phyloP scores from a whole-genome alignment of 75 land plant genomes.

The Adiantum capillusveneris region DNA sequence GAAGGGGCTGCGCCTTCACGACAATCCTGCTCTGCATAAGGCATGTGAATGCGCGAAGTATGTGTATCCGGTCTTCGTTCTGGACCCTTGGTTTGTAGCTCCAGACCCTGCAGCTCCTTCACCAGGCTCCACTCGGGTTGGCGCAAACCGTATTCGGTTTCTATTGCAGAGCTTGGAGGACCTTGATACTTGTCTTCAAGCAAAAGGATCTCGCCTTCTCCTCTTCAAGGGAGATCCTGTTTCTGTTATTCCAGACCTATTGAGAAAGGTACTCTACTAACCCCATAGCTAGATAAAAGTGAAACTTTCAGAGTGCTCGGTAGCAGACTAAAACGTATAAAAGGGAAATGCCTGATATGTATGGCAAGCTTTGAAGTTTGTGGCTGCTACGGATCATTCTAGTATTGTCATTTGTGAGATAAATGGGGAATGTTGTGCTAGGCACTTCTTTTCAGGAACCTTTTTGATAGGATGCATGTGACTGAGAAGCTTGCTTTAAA shows the following conservation, averaged over 20 bases:
- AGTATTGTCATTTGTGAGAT: too few relatives aligned
- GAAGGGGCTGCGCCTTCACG: conserved; percentile 79
- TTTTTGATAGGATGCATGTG: too few relatives aligned
- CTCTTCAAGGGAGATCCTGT: conserved; percentile 67
- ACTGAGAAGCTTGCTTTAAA: too few relatives aligned
- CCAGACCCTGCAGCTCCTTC: conserved; percentile 70
- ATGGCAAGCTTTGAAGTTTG: too few relatives aligned
- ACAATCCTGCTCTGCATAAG: conserved; percentile 70
- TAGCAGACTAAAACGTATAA: too few relatives aligned
- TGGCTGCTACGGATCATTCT: too few relatives aligned
- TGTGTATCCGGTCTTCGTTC: conserved; percentile 77
- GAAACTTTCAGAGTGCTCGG: too few relatives aligned
- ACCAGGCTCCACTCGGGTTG: conserved; percentile 65
- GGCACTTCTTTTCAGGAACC: too few relatives aligned
- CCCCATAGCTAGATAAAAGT: background rate
- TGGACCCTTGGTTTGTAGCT: conserved; percentile 73
- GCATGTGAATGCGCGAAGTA: conserved; percentile 37
- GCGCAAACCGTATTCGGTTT: conserved; percentile 73
- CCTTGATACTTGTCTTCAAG: conserved; percentile 44
- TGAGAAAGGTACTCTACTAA: conserved; percentile 39
- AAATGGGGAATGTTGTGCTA: too few relatives aligned
- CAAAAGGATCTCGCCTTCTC: conserved; percentile 60
- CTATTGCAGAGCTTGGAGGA: conserved; percentile 66
- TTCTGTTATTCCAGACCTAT: conserved; percentile 37
- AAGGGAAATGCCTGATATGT: too few relatives aligned